Conservation (phyloP, 306 rosid species). For the Malus fusca region DNA sequence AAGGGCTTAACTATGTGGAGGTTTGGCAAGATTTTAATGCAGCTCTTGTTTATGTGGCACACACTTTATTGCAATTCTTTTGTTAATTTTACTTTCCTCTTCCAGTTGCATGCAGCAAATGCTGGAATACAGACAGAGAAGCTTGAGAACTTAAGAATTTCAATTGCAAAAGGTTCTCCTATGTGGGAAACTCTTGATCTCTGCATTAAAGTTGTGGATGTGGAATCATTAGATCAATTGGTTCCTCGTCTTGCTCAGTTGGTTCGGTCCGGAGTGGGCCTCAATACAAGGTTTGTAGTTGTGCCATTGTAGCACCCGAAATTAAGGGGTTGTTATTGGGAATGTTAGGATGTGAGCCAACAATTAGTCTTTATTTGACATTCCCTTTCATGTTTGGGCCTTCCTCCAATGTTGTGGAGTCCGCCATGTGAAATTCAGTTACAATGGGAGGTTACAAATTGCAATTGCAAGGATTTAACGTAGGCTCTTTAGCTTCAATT, state of each 20-base stretch:
- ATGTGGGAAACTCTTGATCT: conserved; percentile 99
- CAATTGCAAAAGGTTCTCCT: conserved; percentile 95
- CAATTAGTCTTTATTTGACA: background rate
- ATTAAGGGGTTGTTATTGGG: background rate
- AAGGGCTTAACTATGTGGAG: conserved; percentile 89
- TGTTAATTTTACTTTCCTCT: conserved; percentile 14
- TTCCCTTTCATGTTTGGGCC: background rate
- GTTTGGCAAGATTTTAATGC: conserved; percentile 33
- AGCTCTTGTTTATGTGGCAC: background rate
- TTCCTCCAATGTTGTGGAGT: background rate
- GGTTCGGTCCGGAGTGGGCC: conserved; percentile 93
- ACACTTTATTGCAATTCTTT: conserved; percentile 6
- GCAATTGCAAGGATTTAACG: background rate
- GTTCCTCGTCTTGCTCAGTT: conserved; percentile 86
- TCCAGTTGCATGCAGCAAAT: conserved; percentile 84
- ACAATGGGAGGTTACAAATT: background rate
- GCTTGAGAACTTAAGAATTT: conserved; percentile 86
- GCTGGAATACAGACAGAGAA: conserved; percentile 82
- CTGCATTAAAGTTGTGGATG: conserved; percentile 80
- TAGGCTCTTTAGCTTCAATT: background rate
- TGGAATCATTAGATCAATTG: conserved; percentile 58
- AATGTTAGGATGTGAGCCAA: background rate
- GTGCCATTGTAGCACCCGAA: background rate
- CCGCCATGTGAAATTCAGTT: background rate
- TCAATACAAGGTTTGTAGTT: conserved; percentile 71